Base-by-base conservation (phyloP, 352 stramenopile species). In the Globisporangium megalacanthum region DNA sequence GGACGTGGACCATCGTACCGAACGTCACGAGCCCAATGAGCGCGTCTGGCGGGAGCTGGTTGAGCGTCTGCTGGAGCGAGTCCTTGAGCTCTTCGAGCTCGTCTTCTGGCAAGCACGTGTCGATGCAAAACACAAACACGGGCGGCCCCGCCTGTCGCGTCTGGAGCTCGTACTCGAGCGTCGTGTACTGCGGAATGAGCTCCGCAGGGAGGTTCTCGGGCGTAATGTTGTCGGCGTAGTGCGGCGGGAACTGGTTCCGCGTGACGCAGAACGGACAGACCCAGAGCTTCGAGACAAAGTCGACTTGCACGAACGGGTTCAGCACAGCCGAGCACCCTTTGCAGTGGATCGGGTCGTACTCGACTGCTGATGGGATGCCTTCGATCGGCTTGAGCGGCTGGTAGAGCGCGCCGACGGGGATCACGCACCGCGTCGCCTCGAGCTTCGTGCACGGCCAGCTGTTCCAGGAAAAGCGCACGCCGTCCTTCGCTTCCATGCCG, bases 251-350 rank as follows among this genome's bases (percentile, higher is more conserved):
- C 61, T 99, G 96, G 88, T 99, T 99, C 61, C 97, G 85, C 52
- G 84, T 96, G 60, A 98, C 84, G 75, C 98, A 99, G 73, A 99
- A 99, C 19, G 97, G 97, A 72, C 98, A 99, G 4, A 97, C 96
- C 98, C 98, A 99, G 46, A 99, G 82, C 77, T 99, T 99, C 55
- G 89, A 98, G 17, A 97, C 82, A 68, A 98, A 99, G 73, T 99
- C 98, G 31, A 99, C 89, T 65, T 99, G 96, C 69, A 95, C 98
- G 76, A 97, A 99, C 13, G 97, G 97, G 74, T 99, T 99, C 13
- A 99, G 77, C 51, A 99, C 91, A 2, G 96, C 96, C 37, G 89
- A 76, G 60, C 97, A 99, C 44, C 92, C 89, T 65, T 98, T 98
- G 78, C 97, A 99, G 53, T 98, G 93, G 49, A 99, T 97, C 17